These are phyloP conservation scores for Silene uniflora DNA, from an alignment of 148 eudicot species.

Conservation along the genomic window DNA sequence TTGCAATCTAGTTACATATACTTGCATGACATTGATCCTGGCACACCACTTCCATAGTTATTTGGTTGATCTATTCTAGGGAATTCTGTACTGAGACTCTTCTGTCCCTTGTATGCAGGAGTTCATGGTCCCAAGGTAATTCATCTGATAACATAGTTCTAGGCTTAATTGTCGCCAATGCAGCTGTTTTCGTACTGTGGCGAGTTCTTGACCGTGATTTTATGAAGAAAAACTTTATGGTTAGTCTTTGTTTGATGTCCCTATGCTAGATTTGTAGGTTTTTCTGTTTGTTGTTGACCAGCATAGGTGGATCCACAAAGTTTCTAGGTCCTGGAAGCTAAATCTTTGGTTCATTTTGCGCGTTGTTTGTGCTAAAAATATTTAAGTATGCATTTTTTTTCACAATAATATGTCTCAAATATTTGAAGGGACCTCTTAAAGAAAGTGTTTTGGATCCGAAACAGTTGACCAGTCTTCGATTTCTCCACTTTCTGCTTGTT, in stretches of 20 bases:
- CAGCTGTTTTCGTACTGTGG: conserved; percentile 74
- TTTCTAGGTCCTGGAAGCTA: not conserved
- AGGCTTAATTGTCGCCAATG: conserved; percentile 65
- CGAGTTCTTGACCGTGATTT: conserved; percentile 42
- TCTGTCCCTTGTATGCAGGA: conserved; percentile 35
- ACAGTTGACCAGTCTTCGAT: not conserved
- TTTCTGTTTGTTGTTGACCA: not conserved
- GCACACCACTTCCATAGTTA: not conserved
- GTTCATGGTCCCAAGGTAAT: conserved; percentile 48
- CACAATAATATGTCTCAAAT: not conserved
- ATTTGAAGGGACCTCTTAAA: not conserved
- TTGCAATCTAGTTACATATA: not conserved
- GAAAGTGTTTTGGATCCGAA: not conserved
- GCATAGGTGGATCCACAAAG: not conserved
- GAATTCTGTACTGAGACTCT: not conserved
- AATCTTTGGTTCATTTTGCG: not conserved
- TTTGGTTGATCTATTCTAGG: not conserved
- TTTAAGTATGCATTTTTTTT: not conserved
- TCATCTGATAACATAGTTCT: conserved; percentile 51
- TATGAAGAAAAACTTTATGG: conserved; percentile 68
- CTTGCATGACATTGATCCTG: not conserved
- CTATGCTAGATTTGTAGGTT: not conserved
- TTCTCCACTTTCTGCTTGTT: not conserved
- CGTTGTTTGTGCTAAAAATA: not conserved
- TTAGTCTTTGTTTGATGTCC: conserved; percentile 36